Base-by-base conservation (phyloP, 805 yeast species). In the Grigorovia humatica region DNA sequence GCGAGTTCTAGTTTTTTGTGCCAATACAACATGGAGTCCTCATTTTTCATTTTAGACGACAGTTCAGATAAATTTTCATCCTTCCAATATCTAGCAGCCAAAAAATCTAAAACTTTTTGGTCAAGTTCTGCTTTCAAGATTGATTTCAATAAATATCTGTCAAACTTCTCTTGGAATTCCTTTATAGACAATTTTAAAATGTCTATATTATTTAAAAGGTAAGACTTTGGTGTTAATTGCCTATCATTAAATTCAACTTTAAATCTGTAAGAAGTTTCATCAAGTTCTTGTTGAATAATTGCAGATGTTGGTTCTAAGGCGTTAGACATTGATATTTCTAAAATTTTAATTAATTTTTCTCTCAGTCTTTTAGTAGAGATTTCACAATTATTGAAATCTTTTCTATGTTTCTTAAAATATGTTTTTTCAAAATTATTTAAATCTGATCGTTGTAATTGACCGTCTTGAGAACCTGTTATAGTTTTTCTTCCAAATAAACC, bases 191-290 rank as follows among this genome's bases (percentile, higher is more conserved):
- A 74, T 66, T 93, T 93, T 62, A 95, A 75, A 48, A 85, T 72
- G 67, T 93, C 99, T 38, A 93, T 80, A 51, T 93, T 88, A 63
- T 87, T 91, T 20, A 97, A 96, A 59, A 93, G 75, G 64, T 93
- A 93, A 53, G 95, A 88, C 62, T 89, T 93, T 15, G 98, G 96
- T 0, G 99, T 93, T 56, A 93, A 74, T 40, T 85, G 87, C 50
- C 97, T 79, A 68, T 93, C 99, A 64, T 93, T 93, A 69, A 89
- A 93, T 67, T 93, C 97, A 23, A 93, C 99, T 66, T 93, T 93
- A 72, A 88, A 93, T 64, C 84, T 82, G 65, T 93, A 93, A 1
- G 93, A 73, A 0, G 97, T 81, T 61, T 95, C 99, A 65, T 95
- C 99, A 45, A 90, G 76, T 67, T 93, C 99, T 62, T 82, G 90